Evolutionary conservation across 306 rosid species (phyloP).

Genomic region (Prunus mume): DNA sequence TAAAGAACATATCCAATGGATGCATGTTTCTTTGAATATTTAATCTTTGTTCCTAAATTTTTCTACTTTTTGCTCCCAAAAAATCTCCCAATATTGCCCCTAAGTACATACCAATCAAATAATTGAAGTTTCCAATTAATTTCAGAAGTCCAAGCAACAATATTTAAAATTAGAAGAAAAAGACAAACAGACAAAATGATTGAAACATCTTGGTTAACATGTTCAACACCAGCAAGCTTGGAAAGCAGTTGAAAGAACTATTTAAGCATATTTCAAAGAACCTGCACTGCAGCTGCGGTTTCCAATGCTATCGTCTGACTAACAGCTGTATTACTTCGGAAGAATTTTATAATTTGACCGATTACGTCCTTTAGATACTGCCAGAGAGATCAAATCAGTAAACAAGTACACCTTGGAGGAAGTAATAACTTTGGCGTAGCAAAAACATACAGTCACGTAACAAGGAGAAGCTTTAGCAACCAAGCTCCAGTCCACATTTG

Average conservation of each 20-base stretch:
- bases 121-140: not conserved
- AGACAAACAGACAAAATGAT: not conserved
- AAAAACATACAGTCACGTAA: conserved; percentile 82
- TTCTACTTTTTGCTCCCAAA: not conserved
- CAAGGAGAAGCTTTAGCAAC: conserved; percentile 97
- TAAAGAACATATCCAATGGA: not conserved
- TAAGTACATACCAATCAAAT: not conserved
- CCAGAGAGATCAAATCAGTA: conserved; percentile 30
- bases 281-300: conserved; percentile 99
- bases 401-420: conserved; percentile 23
- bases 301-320: conserved; percentile 88
- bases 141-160: not conserved
- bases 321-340: conserved; percentile 69
- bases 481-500: conserved; percentile 93
- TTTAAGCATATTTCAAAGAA: conserved; percentile 25
- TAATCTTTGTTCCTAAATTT: not conserved
- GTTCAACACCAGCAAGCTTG: conserved; percentile 15
- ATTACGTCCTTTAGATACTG: conserved; percentile 90
- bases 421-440: conserved; percentile 14
- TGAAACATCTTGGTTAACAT: not conserved
- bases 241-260: not conserved
- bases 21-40: not conserved
- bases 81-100: not conserved
- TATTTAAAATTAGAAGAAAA: not conserved
- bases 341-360: conserved; percentile 74